Evolutionary conservation across 352 stramenopile genomes (phyloP), one percentile per base, ranked within the genome.

Genomic region (Globisporangium ultimum): DNA sequence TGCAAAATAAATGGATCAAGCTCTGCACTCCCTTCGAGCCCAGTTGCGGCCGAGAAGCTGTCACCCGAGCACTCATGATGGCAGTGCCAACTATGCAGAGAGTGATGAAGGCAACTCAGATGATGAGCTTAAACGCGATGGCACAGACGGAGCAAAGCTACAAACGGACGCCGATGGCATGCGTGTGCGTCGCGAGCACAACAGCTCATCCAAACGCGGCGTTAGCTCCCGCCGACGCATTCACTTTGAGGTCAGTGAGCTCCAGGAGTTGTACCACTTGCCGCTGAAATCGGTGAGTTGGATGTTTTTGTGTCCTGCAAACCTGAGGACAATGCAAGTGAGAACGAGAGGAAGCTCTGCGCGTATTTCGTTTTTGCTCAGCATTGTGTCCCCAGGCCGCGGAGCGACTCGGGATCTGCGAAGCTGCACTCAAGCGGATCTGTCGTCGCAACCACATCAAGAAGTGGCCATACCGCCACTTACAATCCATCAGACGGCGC

Each of bases 381-480:
- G 64, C 24, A n/a, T 38, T 60, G 38, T 72, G 47, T 66, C 45
- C 17, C 14, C 60, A 93, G 81, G 84, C 81, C 2, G 84, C 84
- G 34, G 55, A 68, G 38, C 61, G 52, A 20, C 76, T 93, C 5
- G 78, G 78, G 1, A 63, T 91, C 24, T 93, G 82, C 17, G 84
- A 93, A 53, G 84, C 79, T n/a, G 84, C 84, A n/a, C 61, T 93
- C 12, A 93, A 91, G 70, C 80, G 84, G 2, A 87, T 91, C 41
- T 93, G 84, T 47, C 78, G 84, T 24, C 79, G 80, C 38, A 88
- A 90, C 55, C 60, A 62, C 45, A 87, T 93, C 55, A 67, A 60
- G 21, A 87, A 87, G 50, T 93, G 84, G 84, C 84, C 84, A 15
- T 93, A 84, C 50, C 71, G 84, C 48, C 74, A 89, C 48, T 49